Conservation (phyloP, 768 basidiomycete species). For the Tubosaeta brunneosetosa region DNA sequence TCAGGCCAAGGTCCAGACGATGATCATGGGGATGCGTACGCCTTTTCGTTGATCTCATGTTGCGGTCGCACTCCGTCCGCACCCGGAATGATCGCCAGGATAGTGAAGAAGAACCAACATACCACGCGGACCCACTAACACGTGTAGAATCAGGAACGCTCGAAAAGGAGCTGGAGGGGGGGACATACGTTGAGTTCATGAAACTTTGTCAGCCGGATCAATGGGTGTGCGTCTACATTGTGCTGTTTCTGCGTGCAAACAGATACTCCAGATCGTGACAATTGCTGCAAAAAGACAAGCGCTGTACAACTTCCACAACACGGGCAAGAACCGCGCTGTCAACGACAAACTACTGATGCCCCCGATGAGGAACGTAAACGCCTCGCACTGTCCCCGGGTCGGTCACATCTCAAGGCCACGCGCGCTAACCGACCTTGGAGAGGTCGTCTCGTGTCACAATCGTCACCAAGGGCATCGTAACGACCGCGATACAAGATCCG, state of each 20-base stretch:
- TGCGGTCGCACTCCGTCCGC: constrained; percentile 64
- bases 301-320: constrained; percentile 63
- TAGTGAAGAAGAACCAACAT: constrained; percentile 68
- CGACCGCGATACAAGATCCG: constrained; percentile 56
- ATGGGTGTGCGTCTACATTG: constrained; percentile 59
- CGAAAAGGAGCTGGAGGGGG: background rate
- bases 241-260: constrained; percentile 43
- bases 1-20: background rate
- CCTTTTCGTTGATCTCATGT: constrained; percentile 58
- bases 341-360: constrained; percentile 63
- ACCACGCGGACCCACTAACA: constrained; percentile 62
- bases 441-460: constrained; percentile 57
- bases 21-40: constrained; percentile 29
- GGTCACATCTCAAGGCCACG: constrained; percentile 1
- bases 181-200: constrained; percentile 73
- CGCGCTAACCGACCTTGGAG: constrained; percentile 43
- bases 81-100: constrained; percentile 62
- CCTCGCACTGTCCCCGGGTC: constrained; percentile 50
- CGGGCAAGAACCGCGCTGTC: constrained; percentile 70
- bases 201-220: constrained; percentile 73
- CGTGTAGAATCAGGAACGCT: background rate
- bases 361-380: constrained; percentile 65
- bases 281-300: background rate
- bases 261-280: background rate
- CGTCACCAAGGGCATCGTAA: constrained; percentile 69